phyloP scores from a whole-genome alignment of 768 basidiomycete genomes.

The Exidia glandulosa region DNA sequence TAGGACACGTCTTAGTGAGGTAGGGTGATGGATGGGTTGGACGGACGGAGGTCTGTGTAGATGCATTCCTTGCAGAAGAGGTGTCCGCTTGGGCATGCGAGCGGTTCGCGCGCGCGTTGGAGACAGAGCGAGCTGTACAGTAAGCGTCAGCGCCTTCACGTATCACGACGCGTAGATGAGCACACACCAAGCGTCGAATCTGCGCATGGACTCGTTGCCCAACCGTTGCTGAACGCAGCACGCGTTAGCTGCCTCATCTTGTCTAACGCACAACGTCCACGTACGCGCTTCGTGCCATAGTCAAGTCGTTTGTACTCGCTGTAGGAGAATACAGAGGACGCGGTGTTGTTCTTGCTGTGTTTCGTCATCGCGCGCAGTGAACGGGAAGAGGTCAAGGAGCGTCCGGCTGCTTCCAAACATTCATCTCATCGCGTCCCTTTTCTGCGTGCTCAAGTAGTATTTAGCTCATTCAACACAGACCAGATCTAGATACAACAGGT shows the following conservation, averaged over 20 bases:
- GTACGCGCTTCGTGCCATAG: constrained; percentile 71
- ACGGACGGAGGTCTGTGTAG: constrained; percentile 70
- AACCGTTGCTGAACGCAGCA: constrained; percentile 47
- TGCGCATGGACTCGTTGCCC: constrained; percentile 87
- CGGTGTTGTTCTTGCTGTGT: constrained; percentile 85
- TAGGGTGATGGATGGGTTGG: neutral
- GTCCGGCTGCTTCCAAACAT: too few relatives aligned
- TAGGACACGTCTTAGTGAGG: constrained; percentile 7
- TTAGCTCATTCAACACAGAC: too few relatives aligned
- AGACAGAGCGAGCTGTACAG: constrained; percentile 53
- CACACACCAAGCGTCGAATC: constrained; percentile 79
- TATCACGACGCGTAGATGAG: neutral
- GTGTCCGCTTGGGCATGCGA: constrained; percentile 79
- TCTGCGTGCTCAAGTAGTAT: too few relatives aligned
- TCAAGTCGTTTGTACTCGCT: constrained; percentile 79
- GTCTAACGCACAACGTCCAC: constrained; percentile 10
- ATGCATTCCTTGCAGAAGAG: constrained; percentile 95
- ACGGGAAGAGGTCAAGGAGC: too few relatives aligned
- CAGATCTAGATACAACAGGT: too few relatives aligned
- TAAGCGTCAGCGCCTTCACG: neutral
- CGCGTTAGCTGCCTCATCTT: neutral
- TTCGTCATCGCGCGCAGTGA: too few relatives aligned
- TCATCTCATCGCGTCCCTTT: too few relatives aligned
- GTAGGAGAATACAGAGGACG: constrained; percentile 81
- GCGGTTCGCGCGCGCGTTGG: constrained; percentile 69